Base-by-base conservation (phyloP, 2,329 filamentous ascomycete genomes). In the Sporothrix mexicana region DNA sequence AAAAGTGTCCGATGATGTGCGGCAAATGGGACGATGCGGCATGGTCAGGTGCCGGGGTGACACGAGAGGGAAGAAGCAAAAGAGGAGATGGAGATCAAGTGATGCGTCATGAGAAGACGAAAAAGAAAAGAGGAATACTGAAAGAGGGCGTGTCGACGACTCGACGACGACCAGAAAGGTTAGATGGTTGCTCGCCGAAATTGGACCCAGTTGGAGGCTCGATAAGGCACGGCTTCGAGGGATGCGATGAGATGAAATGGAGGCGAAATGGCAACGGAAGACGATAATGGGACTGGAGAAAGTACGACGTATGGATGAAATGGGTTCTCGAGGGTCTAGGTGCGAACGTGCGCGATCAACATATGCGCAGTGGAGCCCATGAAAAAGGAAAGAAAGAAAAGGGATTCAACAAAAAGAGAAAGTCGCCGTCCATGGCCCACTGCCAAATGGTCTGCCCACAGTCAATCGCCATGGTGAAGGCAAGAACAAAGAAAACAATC, bases 1-100 rank as follows among this genome's bases (percentile, higher is more conserved):
- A 62, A 64, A 45, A 64, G 59, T 64, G 59, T 45, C 59, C 59
- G 36, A 45, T 62, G 36, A 62, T 45, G n/a, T 45, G n/a, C 59
- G 59, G 59, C n/a, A 45, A 20, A 23, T 53, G 51, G 51, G 15
- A 17, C 12, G 15, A 15, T 15, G 15, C 15, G 49, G 49, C 51
- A 6, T 13, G 59, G 30, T 43, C 59, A 43, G 25, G 30, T 12
- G 59, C 30, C 59, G 59, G n/a, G 30, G 59, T 43, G 30, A 61
- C 25, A n/a, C 57, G 15, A 41, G 13, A 41, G 12, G 9, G 55
- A 10, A 30, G 13, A 13, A 15, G 25, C 20, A 12, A 59, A 59
- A 59, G 55, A 17, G 23, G 10, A 36, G 15, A 59, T 8, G 55
- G 5, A 13, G 30, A 30, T 17, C 30, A 13, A 36, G 30, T 20